Evolutionary conservation across 768 basidiomycete species (phyloP).

Genomic region (Amylocystis lapponica): DNA sequence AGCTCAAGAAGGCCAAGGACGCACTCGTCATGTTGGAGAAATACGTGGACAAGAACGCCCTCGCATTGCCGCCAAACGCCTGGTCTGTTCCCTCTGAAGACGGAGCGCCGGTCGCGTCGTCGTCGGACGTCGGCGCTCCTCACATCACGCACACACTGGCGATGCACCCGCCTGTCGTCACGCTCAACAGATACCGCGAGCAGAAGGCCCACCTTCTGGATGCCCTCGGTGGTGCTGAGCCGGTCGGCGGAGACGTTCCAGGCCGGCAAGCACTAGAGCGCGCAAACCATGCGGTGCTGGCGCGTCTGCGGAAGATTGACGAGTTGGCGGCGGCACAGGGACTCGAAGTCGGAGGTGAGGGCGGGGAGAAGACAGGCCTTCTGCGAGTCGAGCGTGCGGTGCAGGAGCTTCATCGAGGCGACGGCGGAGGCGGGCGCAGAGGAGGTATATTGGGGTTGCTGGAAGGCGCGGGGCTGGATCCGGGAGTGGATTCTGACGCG

Average conservation of each 20-base stretch:
- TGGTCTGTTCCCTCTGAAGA: background rate
- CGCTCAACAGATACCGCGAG: constrained; percentile 36
- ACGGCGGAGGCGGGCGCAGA: constrained; percentile 8
- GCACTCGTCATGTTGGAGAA: constrained; percentile 43
- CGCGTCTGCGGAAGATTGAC: constrained; percentile 49
- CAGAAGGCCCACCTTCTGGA: constrained; percentile 38
- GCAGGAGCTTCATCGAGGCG: constrained; percentile 22
- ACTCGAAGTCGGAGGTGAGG: constrained; percentile 37
- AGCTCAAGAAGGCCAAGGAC: constrained; percentile 45
- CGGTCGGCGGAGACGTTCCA: constrained; percentile 2
- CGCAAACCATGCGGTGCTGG: constrained; percentile 44
- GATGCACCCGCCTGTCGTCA: constrained; percentile 25
- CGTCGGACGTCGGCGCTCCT: constrained; percentile 1
- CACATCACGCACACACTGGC: constrained; percentile 26
- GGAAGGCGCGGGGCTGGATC: constrained; percentile 33
- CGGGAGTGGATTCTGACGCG: background rate
- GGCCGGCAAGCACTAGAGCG: constrained; percentile 31
- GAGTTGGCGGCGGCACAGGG: constrained; percentile 36
- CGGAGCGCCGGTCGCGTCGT: constrained; percentile 5
- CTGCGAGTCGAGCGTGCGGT: constrained; percentile 44
- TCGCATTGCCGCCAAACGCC: constrained; percentile 7
- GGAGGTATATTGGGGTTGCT: constrained; percentile 42
- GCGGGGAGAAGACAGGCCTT: constrained; percentile 39
- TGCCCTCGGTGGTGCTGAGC: constrained; percentile 17
- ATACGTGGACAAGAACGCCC: constrained; percentile 39